Conservation (phyloP, 805 yeast genomes). For the Nakazawaea holstii region DNA sequence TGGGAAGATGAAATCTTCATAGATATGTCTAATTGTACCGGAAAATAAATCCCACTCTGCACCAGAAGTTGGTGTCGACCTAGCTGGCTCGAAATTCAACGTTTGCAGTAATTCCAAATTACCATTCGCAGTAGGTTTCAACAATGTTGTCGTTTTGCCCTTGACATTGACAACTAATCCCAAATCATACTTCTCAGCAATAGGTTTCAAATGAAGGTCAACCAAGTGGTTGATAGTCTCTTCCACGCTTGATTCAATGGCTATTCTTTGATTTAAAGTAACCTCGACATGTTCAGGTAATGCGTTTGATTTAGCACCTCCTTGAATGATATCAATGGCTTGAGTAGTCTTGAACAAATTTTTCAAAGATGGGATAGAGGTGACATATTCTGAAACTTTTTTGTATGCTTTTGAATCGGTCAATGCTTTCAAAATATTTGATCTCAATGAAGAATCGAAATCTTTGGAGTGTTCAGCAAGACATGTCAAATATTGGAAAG, state of each 20-base stretch:
- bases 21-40: constrained; percentile 52
- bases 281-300: constrained; percentile 53
- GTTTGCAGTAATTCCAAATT: constrained; percentile 13
- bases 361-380: constrained; percentile 16
- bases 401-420: constrained; percentile 25
- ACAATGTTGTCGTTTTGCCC: constrained; percentile 12
- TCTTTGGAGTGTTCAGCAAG: constrained; percentile 39
- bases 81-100: constrained; percentile 32
- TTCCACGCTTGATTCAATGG: constrained; percentile 43
- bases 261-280: constrained; percentile 52
- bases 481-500: constrained; percentile 48
- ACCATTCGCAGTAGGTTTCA: constrained; percentile 15
- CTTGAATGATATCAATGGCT: constrained; percentile 52
- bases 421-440: constrained; percentile 27
- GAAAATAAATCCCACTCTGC: constrained; percentile 36
- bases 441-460: constrained; percentile 18
- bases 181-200: constrained; percentile 40
- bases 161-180: constrained; percentile 32
- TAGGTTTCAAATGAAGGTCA: constrained; percentile 24
- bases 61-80: constrained; percentile 30
- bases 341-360: constrained; percentile 50
- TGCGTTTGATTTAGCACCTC: constrained; percentile 67
- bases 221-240: constrained; percentile 34
- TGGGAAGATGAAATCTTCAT: constrained; percentile 42
- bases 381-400: constrained; percentile 20